Evolutionary conservation across 768 basidiomycete genomes (phyloP), one percentile per base, ranked within the genome.

Genomic region (Kwoniella sp.): DNA sequence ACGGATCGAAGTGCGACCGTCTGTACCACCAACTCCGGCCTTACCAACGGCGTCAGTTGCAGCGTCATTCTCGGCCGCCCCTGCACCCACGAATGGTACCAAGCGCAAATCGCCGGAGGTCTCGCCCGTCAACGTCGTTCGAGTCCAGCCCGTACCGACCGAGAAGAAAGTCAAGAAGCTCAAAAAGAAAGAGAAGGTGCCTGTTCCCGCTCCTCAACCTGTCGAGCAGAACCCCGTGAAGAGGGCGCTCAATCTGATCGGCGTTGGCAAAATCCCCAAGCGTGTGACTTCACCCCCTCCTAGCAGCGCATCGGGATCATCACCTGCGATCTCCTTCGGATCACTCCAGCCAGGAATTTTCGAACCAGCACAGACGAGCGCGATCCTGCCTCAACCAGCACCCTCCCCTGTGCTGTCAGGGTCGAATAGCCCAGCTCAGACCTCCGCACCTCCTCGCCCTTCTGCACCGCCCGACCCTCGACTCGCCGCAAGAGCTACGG

Each of bases 291-390:
- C 51, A 10, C 58, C 64, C 33, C 58, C 64, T 5, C 63, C 63
- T 15, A 24, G 60, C 21, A 25, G 10, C 9, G 21, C 62, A 22
- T 13, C 62, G 2, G 21, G 55, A 22, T 13, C 62, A 8, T 17
- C 21, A 1, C 26, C 40, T 10, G 57, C 59, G 12, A 44, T 10
- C 40, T 44, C 40, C 17, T 64, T 66, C 29, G 66, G 69, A 2
- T 46, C 60, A 12, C 46, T 60, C 4, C 48, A 57, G n/a, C 60
- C 60, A 2, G 68, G 64, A n/a, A 69, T 69, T 24, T 69, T 69
- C 40, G 62, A 58, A 8, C 5, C 36, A 8, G 29, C 44, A 7
- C 44, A 46, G 21, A 44, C 7, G 44, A 2, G 26, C 33, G 15
- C 58, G 27, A 25, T 13, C 17, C 21, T 13, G 27, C 49, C 21